Conservation (phyloP, 495 filamentous ascomycete genomes). For the Aspergillus kassunensis region DNA sequence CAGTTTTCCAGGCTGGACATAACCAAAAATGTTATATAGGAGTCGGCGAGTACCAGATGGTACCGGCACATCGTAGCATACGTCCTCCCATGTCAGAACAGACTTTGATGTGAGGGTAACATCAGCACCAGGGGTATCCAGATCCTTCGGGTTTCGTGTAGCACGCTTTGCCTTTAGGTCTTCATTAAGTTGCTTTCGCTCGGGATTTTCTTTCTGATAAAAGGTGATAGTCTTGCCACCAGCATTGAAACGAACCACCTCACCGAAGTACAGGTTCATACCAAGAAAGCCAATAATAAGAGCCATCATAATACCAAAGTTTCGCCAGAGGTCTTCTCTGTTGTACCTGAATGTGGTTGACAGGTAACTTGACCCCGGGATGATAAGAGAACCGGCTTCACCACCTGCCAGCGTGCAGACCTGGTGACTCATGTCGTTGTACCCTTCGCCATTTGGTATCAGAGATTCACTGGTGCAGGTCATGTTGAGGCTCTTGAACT, state of each 20-base stretch:
- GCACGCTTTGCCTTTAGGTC: constrained; percentile 56
- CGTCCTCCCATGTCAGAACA: constrained; percentile 47
- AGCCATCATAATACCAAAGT: constrained; percentile 69
- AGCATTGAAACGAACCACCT: constrained; percentile 70
- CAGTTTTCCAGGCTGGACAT: constrained; percentile 72
- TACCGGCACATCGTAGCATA: constrained; percentile 65
- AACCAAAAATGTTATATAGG: constrained; percentile 70
- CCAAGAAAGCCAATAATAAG: constrained; percentile 65
- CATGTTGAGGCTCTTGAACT: constrained; percentile 62
- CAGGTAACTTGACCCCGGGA: constrained; percentile 62
- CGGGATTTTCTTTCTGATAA: constrained; percentile 66
- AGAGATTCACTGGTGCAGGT: constrained; percentile 60
- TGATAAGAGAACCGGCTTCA: constrained; percentile 52
- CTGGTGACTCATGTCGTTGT: constrained; percentile 63
- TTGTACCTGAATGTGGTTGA: constrained; percentile 58
- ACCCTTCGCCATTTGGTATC: constrained; percentile 60
- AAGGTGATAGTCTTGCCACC: constrained; percentile 75
- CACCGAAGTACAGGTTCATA: constrained; percentile 67
- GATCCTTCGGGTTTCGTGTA: constrained; percentile 45
- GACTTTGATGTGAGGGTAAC: constrained; percentile 64
- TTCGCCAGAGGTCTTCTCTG: constrained; percentile 62
- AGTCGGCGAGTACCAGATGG: constrained; percentile 63
- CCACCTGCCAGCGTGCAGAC: constrained; percentile 72
- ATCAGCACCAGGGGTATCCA: constrained; percentile 45
- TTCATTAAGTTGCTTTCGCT: constrained; percentile 66